Base-by-base conservation (phyloP, 2,329 filamentous ascomycete species). In the Talaromyces sp. region DNA sequence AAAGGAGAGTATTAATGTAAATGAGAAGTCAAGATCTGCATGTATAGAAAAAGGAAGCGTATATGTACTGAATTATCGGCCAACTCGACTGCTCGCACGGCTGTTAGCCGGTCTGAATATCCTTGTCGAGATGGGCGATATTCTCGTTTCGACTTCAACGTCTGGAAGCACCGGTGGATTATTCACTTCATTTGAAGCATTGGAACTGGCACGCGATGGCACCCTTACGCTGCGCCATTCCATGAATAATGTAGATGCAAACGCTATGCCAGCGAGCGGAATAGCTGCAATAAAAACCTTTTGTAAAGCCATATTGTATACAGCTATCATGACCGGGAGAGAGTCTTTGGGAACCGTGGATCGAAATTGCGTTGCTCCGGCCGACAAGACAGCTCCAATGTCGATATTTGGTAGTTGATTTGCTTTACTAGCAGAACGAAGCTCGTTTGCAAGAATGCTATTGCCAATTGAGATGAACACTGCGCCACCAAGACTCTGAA, bases 381-480 rank as follows among this genome's bases (percentile, higher is more conserved):
- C 48, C 12, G 58, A 57, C 11, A 63, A 46, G 27, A 61, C 46
- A 24, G 52, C 56, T 6, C 56, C 56, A 27, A 61, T 51, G 41
- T 61, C 56, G 10, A 61, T 48, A n/a, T 56, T 56, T 4, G 61
- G 56, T 17, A 61, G 54, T 26, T 61, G 52, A 27, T 60, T 60
- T 27, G 57, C 50, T 12, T 77, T 57, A 38, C 72, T 70, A 21
- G 61, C 57, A 8, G 65, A 56, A 19, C 68, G 53, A 1, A 73
- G 61, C 24, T 65, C 64, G 59, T 74, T 74, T 10, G 63, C 64
- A 57, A 74, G 70, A 24, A 65, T 70, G 4, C 69, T 65, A 59
- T 73, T 70, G 0, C 63, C 70, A 31, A 67, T 68, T 5, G 65
- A 67, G 56, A 73, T 67, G 50, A 69, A 70, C 21, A 72, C 62